Conservation (phyloP, 495 filamentous ascomycete genomes). For the Hypoxylon trugodes region DNA sequence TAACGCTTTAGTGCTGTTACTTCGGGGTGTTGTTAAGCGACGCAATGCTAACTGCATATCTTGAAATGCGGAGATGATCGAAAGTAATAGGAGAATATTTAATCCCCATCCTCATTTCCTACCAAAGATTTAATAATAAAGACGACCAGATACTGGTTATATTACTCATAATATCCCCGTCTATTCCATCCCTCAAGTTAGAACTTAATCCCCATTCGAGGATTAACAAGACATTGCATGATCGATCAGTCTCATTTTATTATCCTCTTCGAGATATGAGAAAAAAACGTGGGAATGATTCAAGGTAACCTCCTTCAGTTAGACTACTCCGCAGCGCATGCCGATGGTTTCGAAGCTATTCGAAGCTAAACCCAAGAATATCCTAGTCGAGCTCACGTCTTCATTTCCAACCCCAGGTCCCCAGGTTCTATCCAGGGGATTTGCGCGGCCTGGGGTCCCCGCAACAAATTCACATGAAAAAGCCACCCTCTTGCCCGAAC, state of each 20-base stretch:
- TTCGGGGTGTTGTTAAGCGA: constrained; percentile 16
- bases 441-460: constrained; percentile 38
- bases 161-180: too few species aligned
- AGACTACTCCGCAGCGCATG: constrained; percentile 33
- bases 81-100: neutral
- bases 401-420: constrained; percentile 29
- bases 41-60: constrained; percentile 2
- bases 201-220: constrained; percentile 2
- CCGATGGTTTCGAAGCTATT: constrained; percentile 19
- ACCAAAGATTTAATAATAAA: too few species aligned
- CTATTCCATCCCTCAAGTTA: neutral
- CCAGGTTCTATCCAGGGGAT: constrained; percentile 10
- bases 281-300: constrained; percentile 14
- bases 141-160: too few species aligned
- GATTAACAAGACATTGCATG: constrained; percentile 17
- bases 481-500: constrained; percentile 30
- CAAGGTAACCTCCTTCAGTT: constrained; percentile 27
- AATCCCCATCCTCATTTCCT: too few species aligned
- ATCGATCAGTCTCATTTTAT: constrained; percentile 4
- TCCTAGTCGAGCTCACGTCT: constrained; percentile 28
- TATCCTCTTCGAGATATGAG: constrained; percentile 3
- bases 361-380: constrained; percentile 32
- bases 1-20: neutral
- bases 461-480: constrained; percentile 37
- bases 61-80: constrained; percentile 15